phyloP scores from a whole-genome alignment of 2,329 filamentous ascomycete genomes.

The Piedraia hortae region DNA sequence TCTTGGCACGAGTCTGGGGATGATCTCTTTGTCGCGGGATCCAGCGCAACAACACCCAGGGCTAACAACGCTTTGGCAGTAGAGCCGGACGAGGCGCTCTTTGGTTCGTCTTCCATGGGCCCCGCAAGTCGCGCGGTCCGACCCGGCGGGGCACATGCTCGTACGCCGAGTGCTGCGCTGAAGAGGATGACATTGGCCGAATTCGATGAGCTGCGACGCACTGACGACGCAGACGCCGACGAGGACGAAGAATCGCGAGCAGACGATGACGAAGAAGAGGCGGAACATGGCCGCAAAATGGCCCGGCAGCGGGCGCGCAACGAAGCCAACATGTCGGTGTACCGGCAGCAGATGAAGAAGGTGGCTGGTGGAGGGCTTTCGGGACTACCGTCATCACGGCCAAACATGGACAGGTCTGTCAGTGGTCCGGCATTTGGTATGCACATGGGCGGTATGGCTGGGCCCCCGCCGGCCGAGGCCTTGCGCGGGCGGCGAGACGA shows the following conservation, averaged over 20 bases:
- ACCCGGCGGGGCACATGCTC: constrained; percentile 4
- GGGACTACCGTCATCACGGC: constrained; percentile 21
- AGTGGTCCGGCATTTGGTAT: constrained; percentile 6
- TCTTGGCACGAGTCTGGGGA: too few species aligned
- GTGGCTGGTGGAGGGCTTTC: constrained; percentile 47
- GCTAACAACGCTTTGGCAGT: constrained; percentile 2
- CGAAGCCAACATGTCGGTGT: constrained; percentile 69
- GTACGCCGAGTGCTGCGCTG: constrained; percentile 5
- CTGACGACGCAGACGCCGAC: constrained; percentile 17
- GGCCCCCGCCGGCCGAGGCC: constrained; percentile 7
- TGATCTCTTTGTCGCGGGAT: too few species aligned
- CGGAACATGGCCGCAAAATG: constrained; percentile 43
- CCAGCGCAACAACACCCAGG: constrained; percentile 6
- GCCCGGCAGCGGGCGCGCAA: constrained; percentile 61
- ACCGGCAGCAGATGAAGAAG: constrained; percentile 91
- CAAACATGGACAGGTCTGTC: constrained; percentile 23
- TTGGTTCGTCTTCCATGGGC: constrained; percentile 11
- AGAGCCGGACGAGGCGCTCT: constrained; percentile 6
- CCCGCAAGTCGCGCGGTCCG: constrained; percentile 10
- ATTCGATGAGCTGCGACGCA: constrained; percentile 52
- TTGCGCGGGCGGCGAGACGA: constrained; percentile 25
- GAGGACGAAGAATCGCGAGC: constrained; percentile 22
- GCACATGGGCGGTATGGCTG: constrained; percentile 11
- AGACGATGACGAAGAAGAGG: constrained; percentile 47
- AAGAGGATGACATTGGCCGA: constrained; percentile 80